Evolutionary conservation across 2,329 filamentous ascomycete species (phyloP).

Genomic region (Paradendryphiella salina): DNA sequence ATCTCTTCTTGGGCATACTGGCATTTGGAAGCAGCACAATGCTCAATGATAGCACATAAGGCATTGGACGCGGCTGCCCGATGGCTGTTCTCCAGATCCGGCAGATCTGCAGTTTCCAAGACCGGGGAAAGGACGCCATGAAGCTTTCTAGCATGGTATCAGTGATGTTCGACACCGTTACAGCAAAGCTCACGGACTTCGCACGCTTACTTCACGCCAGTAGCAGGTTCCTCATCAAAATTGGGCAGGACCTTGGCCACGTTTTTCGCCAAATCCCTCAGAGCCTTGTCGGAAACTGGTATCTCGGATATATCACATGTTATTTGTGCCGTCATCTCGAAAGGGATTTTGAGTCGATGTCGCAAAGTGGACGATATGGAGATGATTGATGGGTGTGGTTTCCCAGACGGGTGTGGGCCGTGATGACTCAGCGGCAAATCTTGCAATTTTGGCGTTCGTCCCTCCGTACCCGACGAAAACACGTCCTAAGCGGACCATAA

Average conservation of each 20-base stretch:
- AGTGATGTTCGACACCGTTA: conserved; percentile 20
- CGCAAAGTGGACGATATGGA: neutral
- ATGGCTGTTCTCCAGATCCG: conserved; percentile 44
- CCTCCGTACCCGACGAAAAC: neutral
- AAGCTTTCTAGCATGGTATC: conserved; percentile 33
- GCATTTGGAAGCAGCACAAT: conserved; percentile 39
- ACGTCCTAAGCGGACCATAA: no score
- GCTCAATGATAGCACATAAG: conserved; percentile 51
- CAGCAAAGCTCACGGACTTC: conserved; percentile 41
- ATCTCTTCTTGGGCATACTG: conserved; percentile 36
- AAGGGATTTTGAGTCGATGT: conserved; percentile 4
- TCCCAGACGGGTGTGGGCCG: neutral
- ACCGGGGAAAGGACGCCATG: conserved; percentile 34
- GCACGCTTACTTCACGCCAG: conserved; percentile 44
- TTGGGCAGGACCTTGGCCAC: conserved; percentile 30
- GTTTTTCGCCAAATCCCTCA: conserved; percentile 37
- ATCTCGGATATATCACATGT: conserved; percentile 2
- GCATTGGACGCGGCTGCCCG: conserved; percentile 54
- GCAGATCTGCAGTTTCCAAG: conserved; percentile 39
- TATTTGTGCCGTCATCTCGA: conserved; percentile 16
- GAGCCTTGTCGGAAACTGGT: conserved; percentile 31
- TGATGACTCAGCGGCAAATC: conserved; percentile 7
- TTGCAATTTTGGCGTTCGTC: conserved; percentile 1
- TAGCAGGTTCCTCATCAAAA: conserved; percentile 30
- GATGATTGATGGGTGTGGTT: neutral